phyloP scores from a whole-genome alignment of 176 grass and related monocot species.

The Ensete ventricosum region DNA sequence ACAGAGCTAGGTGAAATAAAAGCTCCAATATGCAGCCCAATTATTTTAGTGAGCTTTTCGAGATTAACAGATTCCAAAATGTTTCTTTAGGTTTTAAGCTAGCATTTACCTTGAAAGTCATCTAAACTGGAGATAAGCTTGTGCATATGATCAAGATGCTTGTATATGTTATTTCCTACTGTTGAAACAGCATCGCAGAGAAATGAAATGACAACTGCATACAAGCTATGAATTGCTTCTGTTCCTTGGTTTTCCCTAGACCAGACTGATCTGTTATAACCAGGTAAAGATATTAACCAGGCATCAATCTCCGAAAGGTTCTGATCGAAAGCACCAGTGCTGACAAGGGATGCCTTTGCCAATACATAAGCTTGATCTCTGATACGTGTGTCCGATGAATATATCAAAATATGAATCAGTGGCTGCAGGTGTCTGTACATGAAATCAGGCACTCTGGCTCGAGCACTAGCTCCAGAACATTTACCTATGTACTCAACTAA shows the following conservation, averaged over 20 bases:
- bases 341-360: slow-evolving; percentile 64
- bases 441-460: slow-evolving; percentile 51
- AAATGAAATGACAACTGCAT: slow-evolving; percentile 68
- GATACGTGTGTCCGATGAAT: slow-evolving; percentile 47
- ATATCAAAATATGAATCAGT: slow-evolving; percentile 47
- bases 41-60: not conserved
- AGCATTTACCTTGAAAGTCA: slow-evolving; percentile 48
- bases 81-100: slow-evolving; percentile 4
- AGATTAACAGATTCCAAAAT: not conserved
- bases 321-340: slow-evolving; percentile 72
- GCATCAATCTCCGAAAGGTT: slow-evolving; percentile 69
- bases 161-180: slow-evolving; percentile 86
- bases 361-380: slow-evolving; percentile 56
- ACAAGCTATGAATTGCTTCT: slow-evolving; percentile 42
- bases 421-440: slow-evolving; percentile 90
- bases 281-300: slow-evolving; percentile 73
- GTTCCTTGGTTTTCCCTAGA: slow-evolving; percentile 25
- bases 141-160: slow-evolving; percentile 60
- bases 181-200: slow-evolving; percentile 80
- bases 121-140: slow-evolving; percentile 47
- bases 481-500: slow-evolving; percentile 55
- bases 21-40: not conserved
- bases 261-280: slow-evolving; percentile 27
- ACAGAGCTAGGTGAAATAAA: not conserved
- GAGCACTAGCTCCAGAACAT: slow-evolving; percentile 29